A percentile compares a stretch with the other conserved stretches of the same genome.
Evolutionary conservation across 2,329 filamentous ascomycete genomes (phyloP).

Genomic region (Parafenestella ontariensis): DNA sequence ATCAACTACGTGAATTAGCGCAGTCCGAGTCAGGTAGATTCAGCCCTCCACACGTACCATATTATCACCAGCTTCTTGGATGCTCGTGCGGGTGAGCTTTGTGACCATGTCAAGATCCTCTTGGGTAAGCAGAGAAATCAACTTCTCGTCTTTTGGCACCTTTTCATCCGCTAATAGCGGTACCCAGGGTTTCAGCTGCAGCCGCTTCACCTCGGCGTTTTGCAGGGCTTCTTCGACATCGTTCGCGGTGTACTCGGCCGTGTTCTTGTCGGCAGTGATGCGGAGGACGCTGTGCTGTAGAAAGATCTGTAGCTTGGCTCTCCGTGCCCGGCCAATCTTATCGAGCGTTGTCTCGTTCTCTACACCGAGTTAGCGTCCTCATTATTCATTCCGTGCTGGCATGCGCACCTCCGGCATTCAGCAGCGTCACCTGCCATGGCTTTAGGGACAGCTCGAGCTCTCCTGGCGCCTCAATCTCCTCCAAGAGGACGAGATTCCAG

Average conservation of each 20-base stretch:
- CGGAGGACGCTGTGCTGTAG: constrained; percentile 36
- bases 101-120: constrained; percentile 25
- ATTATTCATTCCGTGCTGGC: background rate
- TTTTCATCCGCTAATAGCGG: constrained; percentile 15
- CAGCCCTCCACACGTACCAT: constrained; percentile 25
- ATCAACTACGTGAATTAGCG: constrained; percentile 27
- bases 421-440: constrained; percentile 42
- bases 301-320: constrained; percentile 40
- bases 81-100: constrained; percentile 31
- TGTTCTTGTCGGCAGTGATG: constrained; percentile 47
- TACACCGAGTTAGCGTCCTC: constrained; percentile 13
- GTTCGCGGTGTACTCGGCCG: constrained; percentile 44
- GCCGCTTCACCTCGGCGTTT: constrained; percentile 17
- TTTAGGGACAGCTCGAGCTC: constrained; percentile 45
- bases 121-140: constrained; percentile 19
- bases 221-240: constrained; percentile 40
- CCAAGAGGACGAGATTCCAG: constrained; percentile 43
- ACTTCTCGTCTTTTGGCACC: constrained; percentile 3
- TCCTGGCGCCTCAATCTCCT: constrained; percentile 46
- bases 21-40: background rate
- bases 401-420: constrained; percentile 35
- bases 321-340: constrained; percentile 34
- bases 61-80: constrained; percentile 22
- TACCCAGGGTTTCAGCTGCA: constrained; percentile 33
- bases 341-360: constrained; percentile 32